phyloP scores from a whole-genome alignment of 768 basidiomycete species.

The Leccinum uliginosum region DNA sequence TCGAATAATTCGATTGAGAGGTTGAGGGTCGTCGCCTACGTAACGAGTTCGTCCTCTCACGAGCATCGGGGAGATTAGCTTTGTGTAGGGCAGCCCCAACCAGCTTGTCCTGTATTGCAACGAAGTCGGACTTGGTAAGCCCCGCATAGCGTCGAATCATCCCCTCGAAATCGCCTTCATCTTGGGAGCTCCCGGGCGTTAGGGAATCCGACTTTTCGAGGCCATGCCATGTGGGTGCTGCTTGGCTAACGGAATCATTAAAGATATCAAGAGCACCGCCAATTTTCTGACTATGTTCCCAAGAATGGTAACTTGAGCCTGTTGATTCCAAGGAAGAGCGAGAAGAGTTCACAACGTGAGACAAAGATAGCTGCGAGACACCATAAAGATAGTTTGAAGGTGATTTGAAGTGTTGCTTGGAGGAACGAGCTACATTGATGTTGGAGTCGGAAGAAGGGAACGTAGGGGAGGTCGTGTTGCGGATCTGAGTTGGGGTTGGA shows the following conservation, averaged over 20 bases:
- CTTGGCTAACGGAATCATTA: constrained; percentile 41
- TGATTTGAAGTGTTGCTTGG: constrained; percentile 45
- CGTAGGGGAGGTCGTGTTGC: constrained; percentile 47
- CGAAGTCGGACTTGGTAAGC: constrained; percentile 64
- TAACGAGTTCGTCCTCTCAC: constrained; percentile 65
- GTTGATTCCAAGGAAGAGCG: constrained; percentile 74
- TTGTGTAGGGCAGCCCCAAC: constrained; percentile 59
- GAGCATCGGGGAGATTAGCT: constrained; percentile 50
- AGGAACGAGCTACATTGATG: constrained; percentile 45
- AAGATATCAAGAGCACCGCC: constrained; percentile 54
- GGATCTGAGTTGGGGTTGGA: constrained; percentile 65
- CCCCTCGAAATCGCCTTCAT: constrained; percentile 60
- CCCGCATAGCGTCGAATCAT: constrained; percentile 63
- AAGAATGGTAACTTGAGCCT: constrained; percentile 85
- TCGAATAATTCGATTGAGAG: constrained; percentile 75
- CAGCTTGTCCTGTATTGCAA: constrained; percentile 71
- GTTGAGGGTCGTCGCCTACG: constrained; percentile 74
- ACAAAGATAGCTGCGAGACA: constrained; percentile 58
- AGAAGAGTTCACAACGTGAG: constrained; percentile 69
- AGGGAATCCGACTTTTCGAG: constrained; percentile 48
- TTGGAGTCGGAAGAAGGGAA: constrained; percentile 33
- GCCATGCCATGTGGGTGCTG: constrained; percentile 63
- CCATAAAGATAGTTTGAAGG: constrained; percentile 50
- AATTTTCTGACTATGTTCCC: constrained; percentile 55
- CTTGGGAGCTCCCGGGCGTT: constrained; percentile 47